Conservation (phyloP, 2,329 filamentous ascomycete species). For the Fusarium torreyae region DNA sequence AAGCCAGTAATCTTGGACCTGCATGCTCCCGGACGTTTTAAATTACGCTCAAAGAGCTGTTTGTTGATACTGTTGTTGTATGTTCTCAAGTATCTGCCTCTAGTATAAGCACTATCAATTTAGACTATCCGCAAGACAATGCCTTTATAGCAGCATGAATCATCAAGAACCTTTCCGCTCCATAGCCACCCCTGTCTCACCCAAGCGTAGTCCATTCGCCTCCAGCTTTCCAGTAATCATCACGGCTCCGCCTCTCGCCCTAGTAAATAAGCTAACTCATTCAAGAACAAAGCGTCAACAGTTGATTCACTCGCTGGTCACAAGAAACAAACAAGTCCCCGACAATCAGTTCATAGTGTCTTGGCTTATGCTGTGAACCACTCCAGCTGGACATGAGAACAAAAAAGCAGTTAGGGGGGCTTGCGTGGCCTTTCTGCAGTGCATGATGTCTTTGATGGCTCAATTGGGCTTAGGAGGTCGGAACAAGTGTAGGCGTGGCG, state of each 20-base stretch:
- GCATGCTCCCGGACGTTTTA: conserved; percentile 17
- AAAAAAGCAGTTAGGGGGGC: conserved; percentile 1
- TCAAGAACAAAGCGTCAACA: conserved; percentile 7
- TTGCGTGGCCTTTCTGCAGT: conserved; percentile 25
- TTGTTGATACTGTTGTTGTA: too few relatives aligned
- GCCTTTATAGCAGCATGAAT: neutral
- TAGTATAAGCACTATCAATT: too few relatives aligned
- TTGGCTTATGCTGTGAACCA: conserved; percentile 5
- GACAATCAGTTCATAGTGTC: conserved; percentile 16
- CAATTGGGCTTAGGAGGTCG: conserved; percentile 24
- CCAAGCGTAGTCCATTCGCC: conserved; percentile 13
- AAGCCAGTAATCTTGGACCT: conserved; percentile 11
- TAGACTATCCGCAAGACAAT: conserved; percentile 1
- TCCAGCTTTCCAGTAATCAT: conserved; percentile 18
- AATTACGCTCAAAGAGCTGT: neutral
- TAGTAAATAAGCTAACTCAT: conserved; percentile 11
- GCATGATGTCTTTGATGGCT: conserved; percentile 35
- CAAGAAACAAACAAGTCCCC: conserved; percentile 16
- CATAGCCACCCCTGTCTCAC: conserved; percentile 22
- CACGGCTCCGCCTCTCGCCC: conserved; percentile 26
- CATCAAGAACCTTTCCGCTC: neutral
- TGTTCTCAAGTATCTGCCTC: too few relatives aligned
- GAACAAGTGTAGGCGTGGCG: conserved; percentile 12
- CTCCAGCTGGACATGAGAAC: conserved; percentile 5
- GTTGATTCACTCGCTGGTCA: conserved; percentile 9